Conservation (phyloP, 192 early-diverging fungal species). For the Podila verticillata region DNA sequence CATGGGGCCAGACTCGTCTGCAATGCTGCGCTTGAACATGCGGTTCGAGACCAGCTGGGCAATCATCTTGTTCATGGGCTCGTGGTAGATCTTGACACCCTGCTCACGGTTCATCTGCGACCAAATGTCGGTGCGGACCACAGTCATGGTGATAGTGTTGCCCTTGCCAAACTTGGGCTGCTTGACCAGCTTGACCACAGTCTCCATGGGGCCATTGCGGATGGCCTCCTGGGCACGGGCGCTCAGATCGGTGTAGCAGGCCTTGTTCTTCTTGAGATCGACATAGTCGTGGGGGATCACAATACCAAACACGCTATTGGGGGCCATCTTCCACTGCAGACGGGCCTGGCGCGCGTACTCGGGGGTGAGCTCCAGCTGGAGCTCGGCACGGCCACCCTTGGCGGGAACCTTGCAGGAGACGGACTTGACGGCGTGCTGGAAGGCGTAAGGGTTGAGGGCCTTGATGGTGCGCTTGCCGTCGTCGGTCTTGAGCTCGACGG, state of each 20-base stretch:
- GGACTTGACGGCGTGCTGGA: conserved; percentile 28
- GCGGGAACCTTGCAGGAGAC: conserved; percentile 15
- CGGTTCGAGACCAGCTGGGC: background rate
- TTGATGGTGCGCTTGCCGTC: conserved; percentile 20
- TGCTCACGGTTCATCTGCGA: conserved; percentile 42
- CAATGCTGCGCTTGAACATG: conserved; percentile 26
- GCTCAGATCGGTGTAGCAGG: conserved; percentile 11
- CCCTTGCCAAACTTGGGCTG: conserved; percentile 15
- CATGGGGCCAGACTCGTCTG: conserved; percentile 33
- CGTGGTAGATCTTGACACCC: conserved; percentile 22
- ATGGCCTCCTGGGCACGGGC: conserved; percentile 5
- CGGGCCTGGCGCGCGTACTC: conserved; percentile 15
- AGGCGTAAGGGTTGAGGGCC: conserved; percentile 37
- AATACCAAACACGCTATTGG: conserved; percentile 13
- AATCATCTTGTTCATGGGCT: conserved; percentile 16
- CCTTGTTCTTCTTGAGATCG: conserved; percentile 33
- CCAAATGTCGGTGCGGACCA: conserved; percentile 30
- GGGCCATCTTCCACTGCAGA: conserved; percentile 17
- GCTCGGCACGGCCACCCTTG: background rate
- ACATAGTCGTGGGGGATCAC: conserved; percentile 42
- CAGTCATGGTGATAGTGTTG: conserved; percentile 15
- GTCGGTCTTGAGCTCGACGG: conserved; percentile 33
- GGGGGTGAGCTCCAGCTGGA: conserved; percentile 21
- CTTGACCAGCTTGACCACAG: conserved; percentile 46
- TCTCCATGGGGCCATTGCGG: conserved; percentile 16